These are phyloP conservation scores for Usnea hakonensis DNA, from an alignment of 495 filamentous ascomycete species.

Conservation along the genomic window DNA sequence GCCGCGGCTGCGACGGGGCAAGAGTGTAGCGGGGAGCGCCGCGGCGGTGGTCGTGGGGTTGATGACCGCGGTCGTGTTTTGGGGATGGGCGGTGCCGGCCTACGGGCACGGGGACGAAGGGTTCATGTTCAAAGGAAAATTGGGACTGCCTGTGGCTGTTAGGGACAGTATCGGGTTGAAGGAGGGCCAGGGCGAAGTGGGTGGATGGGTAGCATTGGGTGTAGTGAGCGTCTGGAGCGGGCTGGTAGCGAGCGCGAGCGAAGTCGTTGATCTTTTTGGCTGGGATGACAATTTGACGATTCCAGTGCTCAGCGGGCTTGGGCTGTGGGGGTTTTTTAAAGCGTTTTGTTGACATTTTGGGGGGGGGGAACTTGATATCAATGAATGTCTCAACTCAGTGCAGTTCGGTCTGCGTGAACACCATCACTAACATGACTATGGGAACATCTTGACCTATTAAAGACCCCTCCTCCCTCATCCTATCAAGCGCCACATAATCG, in stretches of 20 bases:
- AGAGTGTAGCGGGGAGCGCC: constrained; percentile 81
- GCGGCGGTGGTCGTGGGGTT: constrained; percentile 79
- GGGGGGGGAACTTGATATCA: too few relatives aligned
- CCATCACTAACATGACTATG: too few relatives aligned
- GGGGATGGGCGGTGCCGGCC: constrained; percentile 72
- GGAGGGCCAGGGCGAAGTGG: constrained; percentile 39
- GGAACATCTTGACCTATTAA: too few relatives aligned
- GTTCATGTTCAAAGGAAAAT: constrained; percentile 74
- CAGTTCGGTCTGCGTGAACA: too few relatives aligned
- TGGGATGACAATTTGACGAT: constrained; percentile 98
- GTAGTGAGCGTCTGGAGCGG: constrained; percentile 83
- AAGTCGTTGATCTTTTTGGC: constrained; percentile 82
- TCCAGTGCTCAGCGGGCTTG: constrained; percentile 80
- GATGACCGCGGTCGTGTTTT: constrained; percentile 73
- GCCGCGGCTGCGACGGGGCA: constrained; percentile 71
- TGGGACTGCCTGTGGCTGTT: constrained; percentile 53
- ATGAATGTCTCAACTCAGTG: not conserved
- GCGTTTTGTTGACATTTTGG: constrained; percentile 49
- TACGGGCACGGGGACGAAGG: constrained; percentile 50
- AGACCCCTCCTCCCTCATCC: not conserved
- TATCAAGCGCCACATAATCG: not conserved
- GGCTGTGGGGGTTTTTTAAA: constrained; percentile 90
- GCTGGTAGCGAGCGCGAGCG: constrained; percentile 75
- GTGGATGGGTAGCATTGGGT: constrained; percentile 67
- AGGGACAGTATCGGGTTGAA: constrained; percentile 44